Evolutionary conservation across 257 asterid species (phyloP), one percentile per base, ranked within the genome.

Genomic region (Datura wrightii): DNA sequence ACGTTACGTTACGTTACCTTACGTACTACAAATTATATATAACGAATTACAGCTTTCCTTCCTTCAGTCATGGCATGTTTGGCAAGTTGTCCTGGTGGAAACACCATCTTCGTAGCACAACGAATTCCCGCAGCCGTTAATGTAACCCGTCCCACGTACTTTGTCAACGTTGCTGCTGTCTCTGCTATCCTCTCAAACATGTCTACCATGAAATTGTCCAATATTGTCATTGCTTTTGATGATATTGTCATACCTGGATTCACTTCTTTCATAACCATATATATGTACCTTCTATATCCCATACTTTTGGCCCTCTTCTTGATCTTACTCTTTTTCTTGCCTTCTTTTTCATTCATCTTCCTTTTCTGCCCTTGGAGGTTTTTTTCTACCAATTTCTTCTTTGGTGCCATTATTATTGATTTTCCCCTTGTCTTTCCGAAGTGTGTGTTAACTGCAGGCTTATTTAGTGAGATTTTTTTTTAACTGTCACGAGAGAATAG

Each of bases 41-140:
- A 93, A 56, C 79, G 89, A 3, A 82, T 71, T 3, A 94, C 91
- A 2, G 99, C 98, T 82, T 95, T 94, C 0, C 90, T 78, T 0
- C 97, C 98, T 86, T 94, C 97, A 1, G 93, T 92, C 42, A 93
- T 82, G 9, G 97, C 98, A 79, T 95, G 97, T 82, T 89, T 91
- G 60, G 95, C 97, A 41, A 95, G 83, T 50, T 95, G 96, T 60
- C 97, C 99, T 2, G 94, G 97, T 82, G n/a, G n/a, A n/a, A 95
- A 76, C 55, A 92, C 93, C 82, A 94, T 86, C 92, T 93, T 95
- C 60, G 93, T 97, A 46, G 97, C 99, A 80, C 87, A 91, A 58
- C 92, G 95, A 5, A 95, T 76, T 88, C 93, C 99, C 90, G 93
- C 53, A 5, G 97, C 86, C 84, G 97, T 88, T 79, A 95, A 82